Evolutionary conservation across 768 basidiomycete species (phyloP).

Genomic region (Trametes cubensis): DNA sequence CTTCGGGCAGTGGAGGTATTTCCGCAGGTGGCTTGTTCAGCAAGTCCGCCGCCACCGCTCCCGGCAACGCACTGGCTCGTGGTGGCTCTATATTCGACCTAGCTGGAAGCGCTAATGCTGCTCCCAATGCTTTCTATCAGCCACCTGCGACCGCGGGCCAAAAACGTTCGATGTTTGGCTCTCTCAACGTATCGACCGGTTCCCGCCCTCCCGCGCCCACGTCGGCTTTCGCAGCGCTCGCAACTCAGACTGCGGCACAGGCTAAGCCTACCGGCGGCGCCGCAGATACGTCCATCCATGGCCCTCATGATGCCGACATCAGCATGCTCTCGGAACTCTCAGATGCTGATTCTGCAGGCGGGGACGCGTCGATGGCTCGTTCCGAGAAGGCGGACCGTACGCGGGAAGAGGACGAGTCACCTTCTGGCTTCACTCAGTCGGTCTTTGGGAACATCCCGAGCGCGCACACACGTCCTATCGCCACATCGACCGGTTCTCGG

Average conservation of each 20-base stretch:
- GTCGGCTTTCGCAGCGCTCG: constrained; percentile 13
- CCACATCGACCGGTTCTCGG: constrained; percentile 24
- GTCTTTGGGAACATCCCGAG: constrained; percentile 30
- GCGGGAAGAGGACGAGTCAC: constrained; percentile 28
- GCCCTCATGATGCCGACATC: constrained; percentile 21
- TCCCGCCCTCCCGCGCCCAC: constrained; percentile 8
- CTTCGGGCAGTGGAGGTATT: not conserved
- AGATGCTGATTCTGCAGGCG: constrained; percentile 9
- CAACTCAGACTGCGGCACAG: not conserved
- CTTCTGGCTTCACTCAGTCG: constrained; percentile 32
- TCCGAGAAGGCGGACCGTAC: constrained; percentile 26
- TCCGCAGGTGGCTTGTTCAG: not conserved
- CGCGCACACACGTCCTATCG: constrained; percentile 9
- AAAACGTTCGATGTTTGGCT: constrained; percentile 22
- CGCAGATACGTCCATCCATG: constrained; percentile 6
- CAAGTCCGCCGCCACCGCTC: not conserved
- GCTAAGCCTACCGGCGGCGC: not conserved
- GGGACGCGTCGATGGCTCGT: constrained; percentile 11
- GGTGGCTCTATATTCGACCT: constrained; percentile 43
- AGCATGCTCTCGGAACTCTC: constrained; percentile 24
- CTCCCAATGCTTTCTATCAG: constrained; percentile 69
- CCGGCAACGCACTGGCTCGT: not conserved
- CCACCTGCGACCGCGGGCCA: constrained; percentile 42
- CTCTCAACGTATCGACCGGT: constrained; percentile 4
- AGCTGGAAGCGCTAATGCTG: constrained; percentile 49